Conservation (phyloP, 2,329 filamentous ascomycete species). For the Ophiostoma himal-ulmi region DNA sequence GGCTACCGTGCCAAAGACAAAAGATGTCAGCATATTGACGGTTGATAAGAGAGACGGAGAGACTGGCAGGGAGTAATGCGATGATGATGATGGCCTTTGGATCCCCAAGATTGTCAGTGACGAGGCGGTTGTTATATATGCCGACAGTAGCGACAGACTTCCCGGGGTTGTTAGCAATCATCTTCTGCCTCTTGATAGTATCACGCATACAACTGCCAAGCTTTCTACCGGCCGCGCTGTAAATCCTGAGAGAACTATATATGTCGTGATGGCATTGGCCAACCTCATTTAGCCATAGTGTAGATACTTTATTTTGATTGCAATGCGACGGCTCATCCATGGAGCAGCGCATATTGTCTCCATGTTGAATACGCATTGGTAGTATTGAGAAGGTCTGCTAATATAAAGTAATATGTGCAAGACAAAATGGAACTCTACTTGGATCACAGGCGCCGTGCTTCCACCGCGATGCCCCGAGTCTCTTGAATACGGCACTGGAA, state of each 20-base stretch:
- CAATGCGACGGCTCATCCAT: not conserved
- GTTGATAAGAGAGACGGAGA: too few species aligned
- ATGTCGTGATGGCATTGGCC: not conserved
- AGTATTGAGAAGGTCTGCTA: not conserved
- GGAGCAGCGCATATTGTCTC: not conserved
- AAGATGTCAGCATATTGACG: not conserved
- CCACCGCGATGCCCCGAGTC: not conserved
- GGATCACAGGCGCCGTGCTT: not conserved
- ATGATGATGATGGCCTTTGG: not conserved
- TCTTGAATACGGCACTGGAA: not conserved
- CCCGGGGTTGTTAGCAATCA: not conserved
- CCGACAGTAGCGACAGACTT: not conserved
- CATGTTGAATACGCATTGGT: not conserved
- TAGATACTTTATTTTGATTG: not conserved
- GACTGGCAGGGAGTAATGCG: not conserved
- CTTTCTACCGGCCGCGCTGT: not conserved
- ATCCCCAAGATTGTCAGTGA: not conserved
- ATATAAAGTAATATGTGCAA: not conserved
- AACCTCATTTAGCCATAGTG: not conserved
- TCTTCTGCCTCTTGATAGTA: not conserved
- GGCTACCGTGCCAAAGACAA: constrained; percentile 30
- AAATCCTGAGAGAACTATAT: not conserved
- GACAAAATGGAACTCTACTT: not conserved
- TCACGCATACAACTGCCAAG: not conserved
- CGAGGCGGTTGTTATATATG: not conserved